Evolutionary conservation across 1,284 basidiomycete genomes (phyloP), one percentile per base, ranked within the genome.

Genomic region (Phenoliferia sp.): DNA sequence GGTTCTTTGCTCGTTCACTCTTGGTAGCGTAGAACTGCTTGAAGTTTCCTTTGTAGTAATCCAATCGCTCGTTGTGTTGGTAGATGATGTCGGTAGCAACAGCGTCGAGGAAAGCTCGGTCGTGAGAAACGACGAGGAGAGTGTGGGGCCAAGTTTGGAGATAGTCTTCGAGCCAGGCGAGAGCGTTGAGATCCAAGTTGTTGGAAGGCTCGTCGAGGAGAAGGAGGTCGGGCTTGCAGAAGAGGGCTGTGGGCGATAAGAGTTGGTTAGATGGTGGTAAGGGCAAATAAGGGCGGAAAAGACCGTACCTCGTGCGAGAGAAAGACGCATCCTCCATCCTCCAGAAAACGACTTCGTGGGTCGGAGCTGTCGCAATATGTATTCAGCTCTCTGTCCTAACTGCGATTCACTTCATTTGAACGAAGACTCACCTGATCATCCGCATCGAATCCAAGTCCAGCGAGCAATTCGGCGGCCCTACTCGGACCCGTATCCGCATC

Each of bases 21-120:
- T 97, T 95, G 31, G 96, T 99, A 3, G 95, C 94, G 79, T 99
- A 98, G 85, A 99, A 99, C 78, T 98, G 93, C 1, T 90, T 88
- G 80, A 99, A 99, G 82, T 99, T 98, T 74, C 94, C 83, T 95
- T 76, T 75, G 73, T 71, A 76, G 69, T 98, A 98, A 79, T 99
- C 95, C 31, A 99, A 84, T 62, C 96, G 86, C 69, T 86, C 90
- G 2, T 91, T 94, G 80, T 99, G 95, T 81, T 97, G 93, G 79
- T 98, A 94, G 44, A 99, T 87, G 75, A 99, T 98, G 70, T 80
- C 79, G 44, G 80, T 81, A 29, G 74, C 74, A 65, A 70, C 67
- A 32, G 91, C 90, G 80, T 99, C 94, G 84, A 99, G 83, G 86
- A 99, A 99, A 34, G 95, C 92, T 77, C 96, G 88, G 80, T 99